These are phyloP conservation scores for Fusarium equiseti DNA, from an alignment of 2,329 filamentous ascomycete species.

Conservation along the genomic window DNA sequence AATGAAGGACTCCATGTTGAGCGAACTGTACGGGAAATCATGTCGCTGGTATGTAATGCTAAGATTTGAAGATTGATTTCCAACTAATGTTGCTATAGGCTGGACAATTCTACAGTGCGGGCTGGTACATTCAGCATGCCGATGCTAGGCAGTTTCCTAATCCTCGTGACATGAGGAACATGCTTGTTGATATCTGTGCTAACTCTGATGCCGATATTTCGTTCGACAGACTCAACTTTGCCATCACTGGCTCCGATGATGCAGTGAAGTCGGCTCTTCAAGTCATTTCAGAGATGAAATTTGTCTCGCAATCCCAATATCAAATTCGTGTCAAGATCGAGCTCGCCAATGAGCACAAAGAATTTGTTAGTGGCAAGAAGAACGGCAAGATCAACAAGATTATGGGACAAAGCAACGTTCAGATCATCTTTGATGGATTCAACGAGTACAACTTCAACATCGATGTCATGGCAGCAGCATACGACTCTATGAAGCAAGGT, in stretches of 20 bases:
- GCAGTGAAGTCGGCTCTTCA: constrained; percentile 95
- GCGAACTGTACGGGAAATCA: constrained; percentile 93
- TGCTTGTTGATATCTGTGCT: constrained; percentile 95
- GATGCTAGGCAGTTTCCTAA: constrained; percentile 72
- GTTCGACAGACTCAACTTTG: constrained; percentile 94
- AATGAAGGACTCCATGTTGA: constrained; percentile 94
- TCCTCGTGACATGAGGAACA: constrained; percentile 83
- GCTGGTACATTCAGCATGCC: constrained; percentile 90
- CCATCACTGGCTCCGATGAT: constrained; percentile 95
- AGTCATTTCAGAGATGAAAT: constrained; percentile 91
- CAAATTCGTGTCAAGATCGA: constrained; percentile 98
- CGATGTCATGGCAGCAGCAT: constrained; percentile 91
- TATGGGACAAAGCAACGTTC: constrained; percentile 99
- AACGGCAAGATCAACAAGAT: constrained; percentile 99
- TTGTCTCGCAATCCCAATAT: constrained; percentile 87
- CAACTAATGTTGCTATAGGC: constrained; percentile 66
- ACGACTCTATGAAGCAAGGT: constrained; percentile 94
- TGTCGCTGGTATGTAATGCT: constrained; percentile 79
- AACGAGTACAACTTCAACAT: constrained; percentile 99
- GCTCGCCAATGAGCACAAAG: constrained; percentile 98
- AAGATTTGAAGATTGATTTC: neutral
- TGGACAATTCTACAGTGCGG: constrained; percentile 96
- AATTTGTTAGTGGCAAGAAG: constrained; percentile 99
- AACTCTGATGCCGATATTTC: constrained; percentile 95
- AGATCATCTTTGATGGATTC: constrained; percentile 99